Base-by-base conservation (phyloP, 768 basidiomycete species). In the Lactarius psammicola region DNA sequence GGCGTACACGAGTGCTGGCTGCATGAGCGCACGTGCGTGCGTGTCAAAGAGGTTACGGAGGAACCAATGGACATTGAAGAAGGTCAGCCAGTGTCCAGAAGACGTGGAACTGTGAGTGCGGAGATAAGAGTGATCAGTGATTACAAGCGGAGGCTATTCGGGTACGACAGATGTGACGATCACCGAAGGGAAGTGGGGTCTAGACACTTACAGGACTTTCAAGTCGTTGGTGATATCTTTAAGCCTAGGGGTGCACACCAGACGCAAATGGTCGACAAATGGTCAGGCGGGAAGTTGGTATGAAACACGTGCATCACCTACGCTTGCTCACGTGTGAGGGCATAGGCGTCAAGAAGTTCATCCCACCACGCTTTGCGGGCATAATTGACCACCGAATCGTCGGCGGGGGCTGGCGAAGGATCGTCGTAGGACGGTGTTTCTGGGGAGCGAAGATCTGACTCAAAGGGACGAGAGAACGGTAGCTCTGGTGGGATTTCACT, bases 1-100 rank as follows among this genome's bases (percentile, higher is more conserved):
- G 2, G 90, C 81, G 34, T 86, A 80, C 55, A 92, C 81, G 64
- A 93, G 83, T 0, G 89, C 81, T 7, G 91, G 90, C 68, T 91
- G 90, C 66, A 91, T 84, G 17, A 75, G 75, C 26, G 79, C 72
- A 17, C 87, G 83, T 33, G 82, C 77, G n/a, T 80, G 80, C 1
- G 84, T 79, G 69, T 82, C 77, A 68, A 76, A 79, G 56, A 92
- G 74, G 62, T 78, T 81, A 59, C 79, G 78, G 66, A 84, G 74
- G 70, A 92, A 82, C 46, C 80, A 79, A 15, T 79, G 76, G 20
- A 85, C 73, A 71, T 89, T 84, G 69, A 92, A 78, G 73, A 91
- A 90, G 11, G 84, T 86, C 51, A 93, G 80, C 79, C 84, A 86
- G 66, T 88, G 84, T 26, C 82, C 83, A 31, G 85, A 85, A 62